These are phyloP conservation scores for Taphrina populina DNA, from an alignment of 1,139 yeast species.

Conservation along the genomic window DNA sequence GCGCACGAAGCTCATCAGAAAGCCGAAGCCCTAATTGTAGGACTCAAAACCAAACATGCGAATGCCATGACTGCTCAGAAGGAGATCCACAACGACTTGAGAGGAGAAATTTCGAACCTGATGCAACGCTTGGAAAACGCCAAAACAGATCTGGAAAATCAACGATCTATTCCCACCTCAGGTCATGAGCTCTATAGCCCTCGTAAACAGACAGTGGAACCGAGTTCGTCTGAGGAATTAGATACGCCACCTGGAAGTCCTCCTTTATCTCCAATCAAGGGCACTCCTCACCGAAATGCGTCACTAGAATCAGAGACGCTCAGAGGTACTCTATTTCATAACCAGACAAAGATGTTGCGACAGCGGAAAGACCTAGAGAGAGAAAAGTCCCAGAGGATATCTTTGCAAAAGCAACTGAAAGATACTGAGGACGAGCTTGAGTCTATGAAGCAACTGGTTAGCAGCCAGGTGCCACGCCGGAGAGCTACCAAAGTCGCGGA, in stretches of 20 bases:
- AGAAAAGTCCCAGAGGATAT: constrained; percentile 46
- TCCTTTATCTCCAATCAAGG: constrained; percentile 49
- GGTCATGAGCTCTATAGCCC: constrained; percentile 14
- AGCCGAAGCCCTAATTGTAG: not conserved
- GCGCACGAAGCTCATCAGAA: not conserved
- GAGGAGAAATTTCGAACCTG: constrained; percentile 7
- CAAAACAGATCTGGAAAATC: constrained; percentile 19
- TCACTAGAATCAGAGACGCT: constrained; percentile 68
- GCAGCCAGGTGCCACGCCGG: constrained; percentile 16
- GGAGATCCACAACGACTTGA: constrained; percentile 9
- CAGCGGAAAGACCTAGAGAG: constrained; percentile 42
- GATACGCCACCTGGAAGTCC: constrained; percentile 43
- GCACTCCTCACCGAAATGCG: constrained; percentile 53
- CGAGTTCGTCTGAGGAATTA: constrained; percentile 36
- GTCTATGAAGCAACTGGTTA: constrained; percentile 14
- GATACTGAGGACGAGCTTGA: constrained; percentile 41
- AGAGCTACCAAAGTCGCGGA: not conserved
- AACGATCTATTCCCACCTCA: not conserved
- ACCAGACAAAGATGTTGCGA: constrained; percentile 52
- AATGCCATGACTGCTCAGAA: constrained; percentile 1
- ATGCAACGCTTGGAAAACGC: constrained; percentile 11
- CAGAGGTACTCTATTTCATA: constrained; percentile 63
- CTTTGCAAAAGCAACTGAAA: constrained; percentile 42
- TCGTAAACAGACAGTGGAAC: constrained; percentile 37
- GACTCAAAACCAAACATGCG: constrained; percentile 8